These are phyloP conservation scores for Hyaloperonospora arabidopsidis DNA, from an alignment of 352 stramenopile genomes.

Conservation along the genomic window DNA sequence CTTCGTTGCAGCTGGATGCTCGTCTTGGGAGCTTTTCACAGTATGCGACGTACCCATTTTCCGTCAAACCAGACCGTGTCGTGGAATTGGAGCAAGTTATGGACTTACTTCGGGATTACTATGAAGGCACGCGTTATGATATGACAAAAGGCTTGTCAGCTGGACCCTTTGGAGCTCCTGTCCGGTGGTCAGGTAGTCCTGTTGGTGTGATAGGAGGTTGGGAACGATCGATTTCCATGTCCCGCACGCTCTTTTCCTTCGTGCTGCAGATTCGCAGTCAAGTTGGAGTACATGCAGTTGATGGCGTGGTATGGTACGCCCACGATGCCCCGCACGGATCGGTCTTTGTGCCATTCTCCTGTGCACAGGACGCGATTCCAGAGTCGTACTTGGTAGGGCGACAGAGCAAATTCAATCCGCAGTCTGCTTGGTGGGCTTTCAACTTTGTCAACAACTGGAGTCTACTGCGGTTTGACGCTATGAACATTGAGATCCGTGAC, in stretches of 20 bases:
- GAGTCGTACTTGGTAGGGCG: constrained; percentile 53
- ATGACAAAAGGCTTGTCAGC: constrained; percentile 77
- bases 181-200: constrained; percentile 65
- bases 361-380: constrained; percentile 36
- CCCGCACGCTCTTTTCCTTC: constrained; percentile 84
- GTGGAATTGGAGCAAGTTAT: constrained; percentile 72
- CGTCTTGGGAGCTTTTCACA: constrained; percentile 52
- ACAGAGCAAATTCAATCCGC: constrained; percentile 55
- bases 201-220: constrained; percentile 57
- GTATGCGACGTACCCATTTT: constrained; percentile 86
- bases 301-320: constrained; percentile 59
- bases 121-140: constrained; percentile 86
- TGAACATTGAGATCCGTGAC: constrained; percentile 45
- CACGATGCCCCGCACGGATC: constrained; percentile 57
- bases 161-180: constrained; percentile 85
- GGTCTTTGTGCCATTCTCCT: constrained; percentile 72
- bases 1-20: constrained; percentile 67
- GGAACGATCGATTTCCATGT: constrained; percentile 89
- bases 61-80: constrained; percentile 56
- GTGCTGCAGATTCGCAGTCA: constrained; percentile 41
- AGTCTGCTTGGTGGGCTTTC: constrained; percentile 80
- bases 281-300: constrained; percentile 33
- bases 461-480: constrained; percentile 61
- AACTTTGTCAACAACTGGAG: constrained; percentile 87
- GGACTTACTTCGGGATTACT: constrained; percentile 83